Evolutionary conservation across 306 rosid genomes (phyloP).

Genomic region (Cucumis cinereus): DNA sequence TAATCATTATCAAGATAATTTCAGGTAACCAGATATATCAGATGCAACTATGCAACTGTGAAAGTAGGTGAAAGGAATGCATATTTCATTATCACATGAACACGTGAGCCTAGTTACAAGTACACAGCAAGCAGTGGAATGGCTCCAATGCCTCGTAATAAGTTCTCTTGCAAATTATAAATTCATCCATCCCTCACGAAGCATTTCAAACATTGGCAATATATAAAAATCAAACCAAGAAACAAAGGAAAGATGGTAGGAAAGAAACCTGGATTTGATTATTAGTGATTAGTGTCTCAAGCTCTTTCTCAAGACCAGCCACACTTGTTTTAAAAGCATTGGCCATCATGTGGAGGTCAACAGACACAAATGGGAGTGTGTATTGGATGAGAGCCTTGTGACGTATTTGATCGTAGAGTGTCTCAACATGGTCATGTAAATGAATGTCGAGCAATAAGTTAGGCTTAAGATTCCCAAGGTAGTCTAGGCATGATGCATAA

Average conservation of each 20-base stretch:
- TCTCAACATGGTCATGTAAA: slow-evolving; percentile 89
- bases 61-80: background rate
- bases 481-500: slow-evolving; percentile 92
- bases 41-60: background rate
- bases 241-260: background rate
- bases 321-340: slow-evolving; percentile 91
- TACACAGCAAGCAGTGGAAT: background rate
- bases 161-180: background rate
- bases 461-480: slow-evolving; percentile 90
- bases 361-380: slow-evolving; percentile 88
- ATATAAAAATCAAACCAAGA: background rate
- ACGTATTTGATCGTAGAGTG: slow-evolving; percentile 89
- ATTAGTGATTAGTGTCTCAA: slow-evolving; percentile 88
- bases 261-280: slow-evolving; percentile 84
- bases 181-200: background rate
- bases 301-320: slow-evolving; percentile 87
- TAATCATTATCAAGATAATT: background rate
- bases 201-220: background rate
- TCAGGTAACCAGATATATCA: background rate
- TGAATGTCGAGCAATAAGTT: slow-evolving; percentile 74
- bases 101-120: background rate
- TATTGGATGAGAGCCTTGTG: slow-evolving; percentile 94
- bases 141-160: background rate
- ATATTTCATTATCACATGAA: background rate
- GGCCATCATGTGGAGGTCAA: slow-evolving; percentile 87